These are phyloP conservation scores for Cicer arietinum DNA, from an alignment of 306 rosid genomes.

Conservation along the genomic window DNA sequence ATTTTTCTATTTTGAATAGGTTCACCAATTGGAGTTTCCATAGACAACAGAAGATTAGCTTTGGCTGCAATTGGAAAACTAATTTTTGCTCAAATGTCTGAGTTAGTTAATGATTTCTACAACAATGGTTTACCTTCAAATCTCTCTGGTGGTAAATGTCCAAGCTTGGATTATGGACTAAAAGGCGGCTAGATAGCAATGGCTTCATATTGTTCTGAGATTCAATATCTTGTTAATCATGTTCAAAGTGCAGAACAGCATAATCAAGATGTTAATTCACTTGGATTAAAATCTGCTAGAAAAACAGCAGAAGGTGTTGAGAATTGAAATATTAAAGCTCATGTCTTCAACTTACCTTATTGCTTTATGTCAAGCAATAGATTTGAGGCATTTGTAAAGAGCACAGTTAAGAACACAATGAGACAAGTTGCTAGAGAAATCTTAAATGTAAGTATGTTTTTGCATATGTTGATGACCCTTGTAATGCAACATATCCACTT, in stretches of 20 bases:
- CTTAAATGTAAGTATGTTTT: conserved; percentile 48
- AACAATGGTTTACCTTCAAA: conserved; percentile 54
- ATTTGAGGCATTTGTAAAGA: conserved; percentile 55
- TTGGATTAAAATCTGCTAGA: conserved; percentile 53
- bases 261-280: conserved; percentile 56
- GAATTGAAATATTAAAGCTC: conserved; percentile 54
- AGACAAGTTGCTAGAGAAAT: conserved; percentile 51
- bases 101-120: conserved; percentile 55
- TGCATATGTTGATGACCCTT: conserved; percentile 52
- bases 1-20: neutral
- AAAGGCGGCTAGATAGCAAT: conserved; percentile 52
- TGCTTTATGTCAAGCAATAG: conserved; percentile 60
- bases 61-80: conserved; percentile 56
- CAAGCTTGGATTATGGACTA: conserved; percentile 51
- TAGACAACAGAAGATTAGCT: conserved; percentile 57
- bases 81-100: conserved; percentile 49
- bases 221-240: conserved; percentile 53
- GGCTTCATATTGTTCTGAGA: conserved; percentile 53
- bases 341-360: conserved; percentile 51
- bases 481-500: conserved; percentile 45
- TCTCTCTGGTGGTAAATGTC: conserved; percentile 45
- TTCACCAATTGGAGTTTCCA: conserved; percentile 53
- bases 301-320: conserved; percentile 56
- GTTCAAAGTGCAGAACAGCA: conserved; percentile 53
- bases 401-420: conserved; percentile 42